Evolutionary conservation across 2,329 filamentous ascomycete genomes (phyloP).

Genomic region (Curvularia eragrostidis): DNA sequence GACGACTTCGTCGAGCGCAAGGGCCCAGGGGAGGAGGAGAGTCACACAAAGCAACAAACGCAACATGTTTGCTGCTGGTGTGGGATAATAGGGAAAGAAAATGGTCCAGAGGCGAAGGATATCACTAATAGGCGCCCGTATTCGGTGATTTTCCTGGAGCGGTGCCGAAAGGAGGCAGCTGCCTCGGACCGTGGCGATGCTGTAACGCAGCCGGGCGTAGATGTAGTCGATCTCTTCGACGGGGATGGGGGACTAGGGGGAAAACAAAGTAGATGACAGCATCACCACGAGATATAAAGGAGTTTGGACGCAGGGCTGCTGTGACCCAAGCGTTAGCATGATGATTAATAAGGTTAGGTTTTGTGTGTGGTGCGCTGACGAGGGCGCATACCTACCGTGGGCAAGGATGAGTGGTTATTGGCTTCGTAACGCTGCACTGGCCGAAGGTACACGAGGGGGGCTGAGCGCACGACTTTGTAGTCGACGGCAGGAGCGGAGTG

Average conservation of each 20-base stretch:
- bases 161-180: constrained; percentile 1
- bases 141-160: constrained; percentile 5
- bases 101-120: background rate
- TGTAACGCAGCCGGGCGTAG: constrained; percentile 2
- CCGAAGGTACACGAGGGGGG: constrained; percentile 6
- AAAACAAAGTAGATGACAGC: constrained; percentile 1
- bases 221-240: constrained; percentile 8
- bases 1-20: constrained; percentile 56
- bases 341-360: background rate
- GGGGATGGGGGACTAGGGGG: background rate
- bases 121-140: background rate
- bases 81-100: background rate
- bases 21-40: constrained; percentile 29
- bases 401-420: background rate
- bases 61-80: constrained; percentile 23
- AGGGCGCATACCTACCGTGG: constrained; percentile 3
- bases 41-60: constrained; percentile 33
- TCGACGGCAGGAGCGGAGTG: background rate
- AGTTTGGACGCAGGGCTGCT: background rate
- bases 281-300: constrained; percentile 9
- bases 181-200: constrained; percentile 8
- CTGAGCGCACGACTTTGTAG: constrained; percentile 9
- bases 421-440: constrained; percentile 3
- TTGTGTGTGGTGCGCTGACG: background rate
- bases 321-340: constrained; percentile 3